Evolutionary conservation across 768 basidiomycete genomes (phyloP).

Genomic region (Xerocomellus chrysenteron): DNA sequence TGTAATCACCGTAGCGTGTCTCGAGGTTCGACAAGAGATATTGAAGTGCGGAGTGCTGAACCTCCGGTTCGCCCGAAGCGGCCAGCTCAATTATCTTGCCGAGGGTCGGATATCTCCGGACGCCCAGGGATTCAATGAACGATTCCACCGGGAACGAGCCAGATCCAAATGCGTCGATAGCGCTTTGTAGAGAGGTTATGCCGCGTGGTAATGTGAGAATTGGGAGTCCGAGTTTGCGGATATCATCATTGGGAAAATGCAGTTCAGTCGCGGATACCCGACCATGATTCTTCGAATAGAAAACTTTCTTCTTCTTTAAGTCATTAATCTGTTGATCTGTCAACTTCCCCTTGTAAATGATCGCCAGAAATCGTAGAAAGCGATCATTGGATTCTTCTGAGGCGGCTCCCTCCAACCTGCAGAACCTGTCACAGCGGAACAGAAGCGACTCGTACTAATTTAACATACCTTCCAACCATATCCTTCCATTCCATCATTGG

Average conservation of each 20-base stretch:
- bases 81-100: conserved; percentile 5
- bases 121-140: conserved; percentile 5
- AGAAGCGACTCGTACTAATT: conserved; percentile 46
- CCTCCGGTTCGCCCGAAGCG: neutral
- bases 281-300: conserved; percentile 3
- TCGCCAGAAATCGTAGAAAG: conserved; percentile 58
- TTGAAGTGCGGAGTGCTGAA: conserved; percentile 4
- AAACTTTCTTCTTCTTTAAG: conserved; percentile 3
- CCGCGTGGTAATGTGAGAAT: conserved; percentile 45
- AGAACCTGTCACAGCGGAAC: neutral
- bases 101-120: conserved; percentile 1
- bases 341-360: conserved; percentile 42
- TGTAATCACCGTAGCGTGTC: conserved; percentile 10
- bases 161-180: neutral
- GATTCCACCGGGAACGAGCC: neutral
- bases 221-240: conserved; percentile 73
- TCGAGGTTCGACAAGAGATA: conserved; percentile 13
- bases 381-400: conserved; percentile 15
- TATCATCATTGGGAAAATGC: conserved; percentile 73
- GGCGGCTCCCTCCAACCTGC: conserved; percentile 9
- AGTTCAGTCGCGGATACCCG: conserved; percentile 42
- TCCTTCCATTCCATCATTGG: conserved; percentile 34
- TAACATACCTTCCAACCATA: conserved; percentile 12
- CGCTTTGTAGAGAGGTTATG: neutral
- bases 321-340: neutral